phyloP scores from a whole-genome alignment of 306 rosid species.

The Quercus variabilis region DNA sequence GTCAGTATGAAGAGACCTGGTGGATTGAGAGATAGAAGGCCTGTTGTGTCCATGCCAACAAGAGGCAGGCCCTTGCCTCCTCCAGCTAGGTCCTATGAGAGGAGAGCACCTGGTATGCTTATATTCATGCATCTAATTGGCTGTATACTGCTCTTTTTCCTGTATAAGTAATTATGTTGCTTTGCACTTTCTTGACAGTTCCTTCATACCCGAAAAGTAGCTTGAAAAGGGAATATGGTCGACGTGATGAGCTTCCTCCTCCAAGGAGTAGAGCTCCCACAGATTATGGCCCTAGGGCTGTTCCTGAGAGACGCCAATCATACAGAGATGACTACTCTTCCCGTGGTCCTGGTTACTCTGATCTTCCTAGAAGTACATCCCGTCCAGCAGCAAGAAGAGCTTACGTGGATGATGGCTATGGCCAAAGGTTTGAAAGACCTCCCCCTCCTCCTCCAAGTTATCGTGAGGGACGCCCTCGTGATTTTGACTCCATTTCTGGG shows the following conservation, averaged over 20 bases:
- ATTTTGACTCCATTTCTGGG: constrained; percentile 67
- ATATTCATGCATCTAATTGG: background rate
- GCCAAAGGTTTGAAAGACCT: constrained; percentile 75
- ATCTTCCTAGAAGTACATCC: constrained; percentile 63
- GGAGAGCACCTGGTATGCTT: constrained; percentile 77
- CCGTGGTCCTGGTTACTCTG: constrained; percentile 69
- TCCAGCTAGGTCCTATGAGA: constrained; percentile 73
- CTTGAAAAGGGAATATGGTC: constrained; percentile 75
- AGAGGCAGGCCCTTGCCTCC: constrained; percentile 75
- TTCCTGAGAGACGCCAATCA: constrained; percentile 70
- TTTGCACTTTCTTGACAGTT: constrained; percentile 35
- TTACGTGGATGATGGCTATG: constrained; percentile 82
- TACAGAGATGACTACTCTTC: constrained; percentile 72
- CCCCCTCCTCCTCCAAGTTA: constrained; percentile 70
- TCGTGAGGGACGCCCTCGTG: constrained; percentile 72
- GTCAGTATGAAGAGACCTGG: constrained; percentile 55
- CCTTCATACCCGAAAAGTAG: constrained; percentile 71
- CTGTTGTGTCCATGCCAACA: constrained; percentile 53
- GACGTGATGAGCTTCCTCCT: constrained; percentile 80
- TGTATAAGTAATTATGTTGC: background rate
- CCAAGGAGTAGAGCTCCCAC: constrained; percentile 71
- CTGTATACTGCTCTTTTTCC: background rate
- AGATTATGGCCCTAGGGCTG: constrained; percentile 74
- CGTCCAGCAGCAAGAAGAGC: constrained; percentile 72
- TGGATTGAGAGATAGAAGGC: constrained; percentile 79